Conservation (phyloP, 208 protist species). For the Blechomonas ayalai region DNA sequence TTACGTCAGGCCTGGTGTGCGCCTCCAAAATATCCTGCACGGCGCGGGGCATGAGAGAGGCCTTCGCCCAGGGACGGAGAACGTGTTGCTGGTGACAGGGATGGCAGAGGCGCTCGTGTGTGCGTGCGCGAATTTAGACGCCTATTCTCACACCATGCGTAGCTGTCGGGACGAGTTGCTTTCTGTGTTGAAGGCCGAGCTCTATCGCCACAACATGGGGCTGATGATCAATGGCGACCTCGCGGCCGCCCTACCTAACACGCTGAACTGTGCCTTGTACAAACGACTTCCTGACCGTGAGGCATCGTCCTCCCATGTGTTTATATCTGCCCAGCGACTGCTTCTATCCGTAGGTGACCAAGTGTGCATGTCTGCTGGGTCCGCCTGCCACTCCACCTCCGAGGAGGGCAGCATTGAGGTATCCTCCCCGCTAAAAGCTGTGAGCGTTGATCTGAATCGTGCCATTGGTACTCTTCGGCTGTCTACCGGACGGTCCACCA, state of each 20-base stretch:
- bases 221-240: constrained; percentile 69
- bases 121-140: constrained; percentile 27
- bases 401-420: constrained; percentile 39
- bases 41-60: constrained; percentile 81
- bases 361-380: constrained; percentile 82
- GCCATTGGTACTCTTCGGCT: constrained; percentile 74
- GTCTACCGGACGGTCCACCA: constrained; percentile 60
- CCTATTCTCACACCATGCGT: constrained; percentile 33
- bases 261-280: constrained; percentile 74
- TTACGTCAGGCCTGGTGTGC: constrained; percentile 53
- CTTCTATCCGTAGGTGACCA: constrained; percentile 50
- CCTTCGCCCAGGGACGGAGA: constrained; percentile 81
- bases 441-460: constrained; percentile 39
- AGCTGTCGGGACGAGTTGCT: constrained; percentile 55
- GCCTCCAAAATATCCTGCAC: constrained; percentile 52
- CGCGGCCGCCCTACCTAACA: constrained; percentile 60
- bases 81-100: constrained; percentile 61
- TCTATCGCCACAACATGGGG: constrained; percentile 43
- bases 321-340: constrained; percentile 66
- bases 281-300: constrained; percentile 27
- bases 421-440: constrained; percentile 55
- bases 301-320: constrained; percentile 20
- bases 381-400: constrained; percentile 70
- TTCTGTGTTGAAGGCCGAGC: constrained; percentile 35
- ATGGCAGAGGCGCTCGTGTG: constrained; percentile 65